phyloP scores from a whole-genome alignment of 2,329 filamentous ascomycete species.

The Nemania diffusa region DNA sequence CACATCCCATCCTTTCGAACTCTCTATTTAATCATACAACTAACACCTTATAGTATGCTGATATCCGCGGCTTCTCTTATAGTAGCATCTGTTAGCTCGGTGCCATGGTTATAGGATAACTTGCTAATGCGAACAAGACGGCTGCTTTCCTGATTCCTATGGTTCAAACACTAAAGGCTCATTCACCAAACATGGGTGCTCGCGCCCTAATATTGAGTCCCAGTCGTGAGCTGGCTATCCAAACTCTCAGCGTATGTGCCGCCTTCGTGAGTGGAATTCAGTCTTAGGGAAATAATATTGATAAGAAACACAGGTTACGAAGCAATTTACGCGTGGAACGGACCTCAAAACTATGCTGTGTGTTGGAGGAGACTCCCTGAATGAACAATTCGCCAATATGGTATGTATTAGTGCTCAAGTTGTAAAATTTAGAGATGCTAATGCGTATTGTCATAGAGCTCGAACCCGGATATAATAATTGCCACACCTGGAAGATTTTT shows the following conservation, averaged over 20 bases:
- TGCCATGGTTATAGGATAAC: neutral
- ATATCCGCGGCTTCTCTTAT: neutral
- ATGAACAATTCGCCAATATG: conserved; percentile 39
- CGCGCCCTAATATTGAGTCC: conserved; percentile 90
- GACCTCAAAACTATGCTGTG: conserved; percentile 88
- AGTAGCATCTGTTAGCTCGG: neutral
- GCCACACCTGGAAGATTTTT: conserved; percentile 93
- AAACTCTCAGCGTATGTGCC: conserved; percentile 52
- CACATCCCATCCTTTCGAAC: neutral
- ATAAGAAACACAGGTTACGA: conserved; percentile 88
- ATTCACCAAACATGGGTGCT: conserved; percentile 86
- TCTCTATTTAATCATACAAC: neutral
- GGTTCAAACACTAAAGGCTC: conserved; percentile 91
- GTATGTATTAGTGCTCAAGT: neutral
- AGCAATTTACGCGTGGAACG: conserved; percentile 89
- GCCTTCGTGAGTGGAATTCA: neutral
- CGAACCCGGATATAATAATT: conserved; percentile 97
- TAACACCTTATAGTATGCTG: conserved; percentile 22
- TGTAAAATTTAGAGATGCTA: conserved; percentile 16
- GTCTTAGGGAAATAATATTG: neutral
- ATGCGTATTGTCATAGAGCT: conserved; percentile 76
- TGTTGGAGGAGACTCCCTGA: conserved; percentile 80
- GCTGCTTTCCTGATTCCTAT: conserved; percentile 98
- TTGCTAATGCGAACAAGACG: conserved; percentile 59
- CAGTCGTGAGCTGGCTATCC: conserved; percentile 91